phyloP scores from a whole-genome alignment of 1,284 basidiomycete genomes.

The Violaceomyces palustris region DNA sequence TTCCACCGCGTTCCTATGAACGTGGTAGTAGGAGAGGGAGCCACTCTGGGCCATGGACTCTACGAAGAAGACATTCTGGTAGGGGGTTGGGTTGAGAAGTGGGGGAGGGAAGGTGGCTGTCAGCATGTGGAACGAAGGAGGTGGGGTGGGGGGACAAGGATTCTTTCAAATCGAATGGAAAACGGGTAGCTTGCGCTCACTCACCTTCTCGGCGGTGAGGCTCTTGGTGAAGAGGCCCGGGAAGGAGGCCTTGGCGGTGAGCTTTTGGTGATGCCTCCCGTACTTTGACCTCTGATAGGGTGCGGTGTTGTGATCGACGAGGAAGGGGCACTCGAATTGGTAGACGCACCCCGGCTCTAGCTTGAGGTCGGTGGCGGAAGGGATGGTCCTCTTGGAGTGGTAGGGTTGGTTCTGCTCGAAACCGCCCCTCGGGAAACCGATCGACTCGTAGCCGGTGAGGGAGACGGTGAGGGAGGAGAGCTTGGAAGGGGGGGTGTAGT shows the following conservation, averaged over 20 bases:
- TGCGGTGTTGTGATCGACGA: constrained; percentile 26
- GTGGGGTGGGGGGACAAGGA: no score
- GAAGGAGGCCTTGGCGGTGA: constrained; percentile 30
- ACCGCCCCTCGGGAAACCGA: constrained; percentile 26
- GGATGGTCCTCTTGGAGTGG: constrained; percentile 25
- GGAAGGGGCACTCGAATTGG: constrained; percentile 24
- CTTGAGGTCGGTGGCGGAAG: constrained; percentile 19
- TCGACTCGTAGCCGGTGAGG: constrained; percentile 25
- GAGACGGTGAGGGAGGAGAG: constrained; percentile 14
- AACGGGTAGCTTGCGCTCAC: neutral
- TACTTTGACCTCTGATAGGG: constrained; percentile 34
- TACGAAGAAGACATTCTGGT: constrained; percentile 27
- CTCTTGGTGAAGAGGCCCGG: constrained; percentile 25
- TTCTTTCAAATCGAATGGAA: no score
- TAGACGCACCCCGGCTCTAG: constrained; percentile 24
- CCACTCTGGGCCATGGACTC: constrained; percentile 13
- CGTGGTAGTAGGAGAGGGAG: constrained; percentile 26
- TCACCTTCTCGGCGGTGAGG: constrained; percentile 21
- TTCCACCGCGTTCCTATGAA: constrained; percentile 19
- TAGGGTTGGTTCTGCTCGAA: constrained; percentile 34
- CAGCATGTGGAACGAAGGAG: no score
- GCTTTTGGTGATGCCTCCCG: constrained; percentile 25
- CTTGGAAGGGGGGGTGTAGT: constrained; percentile 19
- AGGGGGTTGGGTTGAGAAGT: no score
- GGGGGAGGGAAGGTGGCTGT: no score